A percentile compares a stretch with the other conserved stretches of the same genome.
These are phyloP conservation scores for Tulasnella sp. DNA, from an alignment of 768 basidiomycete species.

Conservation along the genomic window DNA sequence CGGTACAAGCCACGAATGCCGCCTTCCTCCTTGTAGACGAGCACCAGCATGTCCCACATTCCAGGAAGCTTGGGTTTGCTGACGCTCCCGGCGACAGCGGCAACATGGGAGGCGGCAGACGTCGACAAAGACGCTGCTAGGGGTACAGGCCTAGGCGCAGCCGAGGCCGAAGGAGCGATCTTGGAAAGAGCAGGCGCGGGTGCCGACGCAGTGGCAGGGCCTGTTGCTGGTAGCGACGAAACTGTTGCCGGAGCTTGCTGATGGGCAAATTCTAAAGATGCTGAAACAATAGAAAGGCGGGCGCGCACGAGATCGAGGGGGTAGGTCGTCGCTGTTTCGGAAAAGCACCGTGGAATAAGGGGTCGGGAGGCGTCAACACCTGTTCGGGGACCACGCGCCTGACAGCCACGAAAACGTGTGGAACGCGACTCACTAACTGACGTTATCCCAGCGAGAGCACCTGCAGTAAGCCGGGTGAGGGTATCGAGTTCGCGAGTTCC, in stretches of 20 bases:
- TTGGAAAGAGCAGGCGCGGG: conserved; percentile 11
- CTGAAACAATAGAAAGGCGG: conserved; percentile 87
- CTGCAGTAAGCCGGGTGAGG: conserved; percentile 75
- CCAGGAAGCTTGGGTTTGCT: conserved; percentile 37
- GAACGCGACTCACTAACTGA: conserved; percentile 71
- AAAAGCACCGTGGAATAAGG: background rate
- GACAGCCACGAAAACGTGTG: conserved; percentile 10
- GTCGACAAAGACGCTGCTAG: conserved; percentile 32
- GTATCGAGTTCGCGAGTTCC: conserved; percentile 81
- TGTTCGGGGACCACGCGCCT: conserved; percentile 22
- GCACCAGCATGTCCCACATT: conserved; percentile 84
- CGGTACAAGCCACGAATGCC: conserved; percentile 80
- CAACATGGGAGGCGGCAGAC: conserved; percentile 31
- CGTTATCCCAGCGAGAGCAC: conserved; percentile 88
- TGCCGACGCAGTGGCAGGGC: conserved; percentile 1
- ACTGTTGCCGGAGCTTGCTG: conserved; percentile 33
- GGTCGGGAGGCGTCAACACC: background rate
- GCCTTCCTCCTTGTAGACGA: conserved; percentile 89
- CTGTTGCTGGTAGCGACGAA: background rate
- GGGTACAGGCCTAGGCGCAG: conserved; percentile 1
- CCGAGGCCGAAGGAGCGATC: conserved; percentile 21
- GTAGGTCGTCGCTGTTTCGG: conserved; percentile 66
- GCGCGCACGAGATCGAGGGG: conserved; percentile 92
- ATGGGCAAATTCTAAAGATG: conserved; percentile 53
- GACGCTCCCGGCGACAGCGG: conserved; percentile 38